These are phyloP conservation scores for Teratosphaeria pseudoeucalypti DNA, from an alignment of 2,329 filamentous ascomycete genomes.

Conservation along the genomic window DNA sequence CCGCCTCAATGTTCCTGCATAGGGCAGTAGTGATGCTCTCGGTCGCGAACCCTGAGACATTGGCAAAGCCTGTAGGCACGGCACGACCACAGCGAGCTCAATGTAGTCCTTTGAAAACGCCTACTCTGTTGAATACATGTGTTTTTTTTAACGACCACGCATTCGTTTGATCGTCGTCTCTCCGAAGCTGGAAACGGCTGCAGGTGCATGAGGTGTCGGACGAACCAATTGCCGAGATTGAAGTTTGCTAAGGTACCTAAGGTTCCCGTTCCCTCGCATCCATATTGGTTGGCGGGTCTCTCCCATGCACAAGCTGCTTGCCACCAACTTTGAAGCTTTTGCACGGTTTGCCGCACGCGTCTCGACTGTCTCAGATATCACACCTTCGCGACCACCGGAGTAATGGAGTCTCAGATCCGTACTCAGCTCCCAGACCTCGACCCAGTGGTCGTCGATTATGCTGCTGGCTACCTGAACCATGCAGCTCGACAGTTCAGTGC, in stretches of 20 bases:
- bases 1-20: background rate
- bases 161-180: too few species aligned
- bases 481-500: constrained; percentile 74
- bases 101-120: background rate
- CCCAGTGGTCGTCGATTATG: constrained; percentile 29
- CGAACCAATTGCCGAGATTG: background rate
- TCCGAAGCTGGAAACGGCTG: too few species aligned
- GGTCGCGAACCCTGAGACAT: background rate
- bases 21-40: background rate
- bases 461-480: constrained; percentile 82
- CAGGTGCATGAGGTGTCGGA: background rate
- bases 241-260: too few species aligned
- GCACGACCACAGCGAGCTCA: background rate
- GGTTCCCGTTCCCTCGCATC: background rate
- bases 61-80: background rate
- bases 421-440: constrained; percentile 27
- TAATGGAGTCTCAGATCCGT: constrained; percentile 29
- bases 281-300: too few species aligned
- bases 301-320: background rate
- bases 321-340: background rate
- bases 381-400: background rate
- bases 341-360: background rate
- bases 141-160: too few species aligned
- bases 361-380: background rate
- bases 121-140: background rate